Conservation (phyloP, 2,329 filamentous ascomycete species). For the Curvularia eragrostidis region DNA sequence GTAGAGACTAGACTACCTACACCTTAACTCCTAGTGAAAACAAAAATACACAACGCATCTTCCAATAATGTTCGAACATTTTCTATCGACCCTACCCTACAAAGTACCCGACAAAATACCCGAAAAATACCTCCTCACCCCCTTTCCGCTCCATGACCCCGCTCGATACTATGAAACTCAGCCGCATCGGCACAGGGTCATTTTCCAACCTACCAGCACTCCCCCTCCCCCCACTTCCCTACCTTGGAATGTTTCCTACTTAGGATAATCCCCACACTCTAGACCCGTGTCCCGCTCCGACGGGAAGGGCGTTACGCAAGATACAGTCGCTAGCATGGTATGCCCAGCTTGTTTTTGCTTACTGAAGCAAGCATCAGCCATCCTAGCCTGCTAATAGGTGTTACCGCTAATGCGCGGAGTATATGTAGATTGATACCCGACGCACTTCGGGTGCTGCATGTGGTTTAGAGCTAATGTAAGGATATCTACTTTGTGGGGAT, state of each 20-base stretch:
- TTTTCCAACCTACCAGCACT: not conserved
- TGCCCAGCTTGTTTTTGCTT: not conserved
- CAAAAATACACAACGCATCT: too few relatives aligned
- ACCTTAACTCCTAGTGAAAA: not conserved
- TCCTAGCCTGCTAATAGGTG: too few relatives aligned
- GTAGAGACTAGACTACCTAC: not conserved
- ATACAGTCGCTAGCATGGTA: too few relatives aligned
- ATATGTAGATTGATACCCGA: not conserved
- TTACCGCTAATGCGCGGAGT: not conserved
- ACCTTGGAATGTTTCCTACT: too few relatives aligned
- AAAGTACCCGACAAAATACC: too few relatives aligned
- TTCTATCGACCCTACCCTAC: too few relatives aligned
- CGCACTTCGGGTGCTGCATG: not conserved
- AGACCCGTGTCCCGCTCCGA: not conserved
- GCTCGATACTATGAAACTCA: not conserved
- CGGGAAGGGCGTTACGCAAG: not conserved
- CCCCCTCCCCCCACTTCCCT: not conserved
- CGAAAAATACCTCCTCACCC: too few relatives aligned
- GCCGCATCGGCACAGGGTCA: not conserved
- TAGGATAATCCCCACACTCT: not conserved
- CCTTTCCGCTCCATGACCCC: not conserved
- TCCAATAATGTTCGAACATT: too few relatives aligned
- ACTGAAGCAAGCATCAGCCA: not conserved
- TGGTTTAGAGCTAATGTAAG: not conserved
- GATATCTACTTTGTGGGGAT: not conserved